A percentile compares a stretch with the other conserved stretches of the same genome.
Conservation (phyloP, 2,329 filamentous ascomycete species). For the Westerdykella sp. region DNA sequence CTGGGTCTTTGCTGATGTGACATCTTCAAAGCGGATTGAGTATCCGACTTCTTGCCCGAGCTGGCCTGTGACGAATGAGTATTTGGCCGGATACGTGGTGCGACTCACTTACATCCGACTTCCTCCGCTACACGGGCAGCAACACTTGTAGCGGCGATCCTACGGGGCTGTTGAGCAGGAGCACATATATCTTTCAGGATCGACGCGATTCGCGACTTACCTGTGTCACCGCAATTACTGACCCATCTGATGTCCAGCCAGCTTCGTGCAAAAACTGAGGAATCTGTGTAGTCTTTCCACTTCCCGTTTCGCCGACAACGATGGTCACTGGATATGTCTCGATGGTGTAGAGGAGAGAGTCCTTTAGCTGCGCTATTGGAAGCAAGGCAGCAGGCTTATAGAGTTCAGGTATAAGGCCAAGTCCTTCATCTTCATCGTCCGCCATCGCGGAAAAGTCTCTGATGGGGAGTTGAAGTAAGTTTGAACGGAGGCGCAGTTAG, state of each 20-base stretch:
- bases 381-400: conserved; percentile 80
- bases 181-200: background rate
- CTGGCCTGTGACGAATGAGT: conserved; percentile 38
- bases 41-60: conserved; percentile 83
- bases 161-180: conserved; percentile 58
- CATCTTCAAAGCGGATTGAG: conserved; percentile 86
- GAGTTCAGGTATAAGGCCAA: conserved; percentile 64
- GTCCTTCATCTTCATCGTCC: no score
- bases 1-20: conserved; percentile 73
- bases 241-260: conserved; percentile 82
- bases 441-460: no score
- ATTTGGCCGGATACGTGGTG: background rate
- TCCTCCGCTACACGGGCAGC: conserved; percentile 86
- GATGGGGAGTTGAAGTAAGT: no score
- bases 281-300: conserved; percentile 91
- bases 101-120: conserved; percentile 52
- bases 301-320: conserved; percentile 88
- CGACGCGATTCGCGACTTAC: conserved; percentile 43
- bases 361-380: conserved; percentile 77
- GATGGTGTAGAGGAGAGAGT: conserved; percentile 75
- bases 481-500: no score
- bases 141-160: conserved; percentile 86
- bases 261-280: conserved; percentile 84
- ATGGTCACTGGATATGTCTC: conserved; percentile 82
- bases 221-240: conserved; percentile 83